phyloP scores from a whole-genome alignment of 306 rosid genomes.

The Parietaria judaica region DNA sequence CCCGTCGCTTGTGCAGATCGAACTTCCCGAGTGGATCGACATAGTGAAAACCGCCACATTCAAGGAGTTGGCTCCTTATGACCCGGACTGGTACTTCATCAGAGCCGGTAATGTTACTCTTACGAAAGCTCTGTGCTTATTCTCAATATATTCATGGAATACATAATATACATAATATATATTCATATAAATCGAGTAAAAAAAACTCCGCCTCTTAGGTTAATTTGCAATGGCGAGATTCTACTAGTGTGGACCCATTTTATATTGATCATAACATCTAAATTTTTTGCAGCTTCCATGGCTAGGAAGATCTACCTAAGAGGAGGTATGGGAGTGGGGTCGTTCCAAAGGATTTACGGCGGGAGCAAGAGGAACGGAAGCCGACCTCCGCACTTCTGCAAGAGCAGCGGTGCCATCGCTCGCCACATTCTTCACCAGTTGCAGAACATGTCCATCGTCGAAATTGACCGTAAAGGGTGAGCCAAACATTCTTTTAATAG shows the following conservation, averaged over 20 bases:
- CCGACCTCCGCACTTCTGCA: slow-evolving; percentile 55
- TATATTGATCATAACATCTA: too few species aligned
- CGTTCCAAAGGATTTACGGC: slow-evolving; percentile 46
- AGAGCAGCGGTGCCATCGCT: slow-evolving; percentile 52
- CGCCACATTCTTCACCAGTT: slow-evolving; percentile 46
- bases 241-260: neutral
- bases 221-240: too few species aligned
- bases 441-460: slow-evolving; percentile 28
- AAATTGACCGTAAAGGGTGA: slow-evolving; percentile 42
- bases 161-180: too few species aligned
- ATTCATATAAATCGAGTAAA: too few species aligned
- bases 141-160: too few species aligned
- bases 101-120: slow-evolving; percentile 31
- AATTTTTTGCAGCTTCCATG: slow-evolving; percentile 33
- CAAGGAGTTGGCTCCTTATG: slow-evolving; percentile 54
- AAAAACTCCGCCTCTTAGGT: too few species aligned
- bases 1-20: slow-evolving; percentile 20
- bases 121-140: too few species aligned
- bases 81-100: slow-evolving; percentile 49
- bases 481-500: neutral
- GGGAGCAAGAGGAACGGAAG: slow-evolving; percentile 59
- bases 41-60: slow-evolving; percentile 46
- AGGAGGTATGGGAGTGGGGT: slow-evolving; percentile 60
- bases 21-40: slow-evolving; percentile 51
- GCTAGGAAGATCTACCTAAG: slow-evolving; percentile 60